A percentile compares a stretch with the other conserved stretches of the same genome.
These are phyloP conservation scores for Taphrina wiesneri DNA, from an alignment of 1,139 yeast species.

Conservation along the genomic window DNA sequence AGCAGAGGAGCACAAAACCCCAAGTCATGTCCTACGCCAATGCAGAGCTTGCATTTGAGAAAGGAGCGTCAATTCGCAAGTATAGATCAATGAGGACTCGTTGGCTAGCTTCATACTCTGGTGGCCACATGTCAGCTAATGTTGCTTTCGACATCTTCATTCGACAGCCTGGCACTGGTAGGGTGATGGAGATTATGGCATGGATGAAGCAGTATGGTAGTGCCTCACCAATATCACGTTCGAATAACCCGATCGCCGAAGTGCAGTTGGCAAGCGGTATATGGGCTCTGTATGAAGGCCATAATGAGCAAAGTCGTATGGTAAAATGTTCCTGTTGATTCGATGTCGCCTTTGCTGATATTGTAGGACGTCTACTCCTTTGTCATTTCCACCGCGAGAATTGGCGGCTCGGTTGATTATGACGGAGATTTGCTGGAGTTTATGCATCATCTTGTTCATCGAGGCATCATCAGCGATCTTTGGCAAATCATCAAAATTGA, in stretches of 20 bases:
- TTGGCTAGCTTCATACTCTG: not conserved
- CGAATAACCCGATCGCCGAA: not conserved
- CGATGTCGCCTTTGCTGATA: not conserved
- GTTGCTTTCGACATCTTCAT: slow-evolving; percentile 16
- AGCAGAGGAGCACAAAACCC: not conserved
- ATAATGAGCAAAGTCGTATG: not conserved
- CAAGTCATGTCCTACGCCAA: slow-evolving; percentile 14
- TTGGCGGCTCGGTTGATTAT: not conserved
- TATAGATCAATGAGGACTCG: not conserved
- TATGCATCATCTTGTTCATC: not conserved
- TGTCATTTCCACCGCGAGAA: not conserved
- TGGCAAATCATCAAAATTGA: not conserved
- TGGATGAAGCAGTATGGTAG: not conserved
- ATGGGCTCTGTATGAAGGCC: not conserved
- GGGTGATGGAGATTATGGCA: not conserved
- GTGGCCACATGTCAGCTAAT: not conserved
- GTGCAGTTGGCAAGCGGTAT: not conserved
- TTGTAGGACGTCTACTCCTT: slow-evolving; percentile 13
- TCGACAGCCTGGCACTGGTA: not conserved
- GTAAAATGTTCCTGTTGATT: not conserved
- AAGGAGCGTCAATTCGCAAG: not conserved
- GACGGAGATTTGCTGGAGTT: not conserved
- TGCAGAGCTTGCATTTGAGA: not conserved
- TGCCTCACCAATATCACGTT: not conserved
- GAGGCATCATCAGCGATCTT: not conserved